phyloP scores from a whole-genome alignment of 2,329 filamentous ascomycete species.

The Cladosporium sp. region DNA sequence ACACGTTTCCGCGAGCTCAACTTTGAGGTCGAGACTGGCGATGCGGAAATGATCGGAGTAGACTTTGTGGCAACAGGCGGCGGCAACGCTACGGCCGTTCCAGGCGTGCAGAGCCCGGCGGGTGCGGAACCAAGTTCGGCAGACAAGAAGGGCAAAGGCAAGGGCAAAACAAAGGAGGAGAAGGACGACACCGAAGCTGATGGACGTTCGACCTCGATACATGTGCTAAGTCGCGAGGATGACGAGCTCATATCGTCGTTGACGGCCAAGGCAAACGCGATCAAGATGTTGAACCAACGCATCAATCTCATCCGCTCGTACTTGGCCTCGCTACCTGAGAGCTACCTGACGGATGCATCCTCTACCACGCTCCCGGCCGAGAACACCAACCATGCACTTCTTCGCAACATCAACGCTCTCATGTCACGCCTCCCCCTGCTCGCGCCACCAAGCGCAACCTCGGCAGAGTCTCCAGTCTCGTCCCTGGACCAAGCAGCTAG shows the following conservation, averaged over 20 bases:
- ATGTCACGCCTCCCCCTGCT: constrained; percentile 79
- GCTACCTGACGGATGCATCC: constrained; percentile 52
- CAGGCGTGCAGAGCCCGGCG: constrained; percentile 9
- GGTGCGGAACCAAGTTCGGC: constrained; percentile 37
- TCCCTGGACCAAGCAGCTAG: constrained; percentile 44
- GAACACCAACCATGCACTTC: constrained; percentile 60
- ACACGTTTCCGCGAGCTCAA: constrained; percentile 78
- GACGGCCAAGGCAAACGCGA: constrained; percentile 84
- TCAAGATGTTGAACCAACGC: constrained; percentile 78
- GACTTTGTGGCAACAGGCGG: constrained; percentile 86
- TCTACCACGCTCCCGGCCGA: constrained; percentile 33
- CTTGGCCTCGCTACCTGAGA: constrained; percentile 66
- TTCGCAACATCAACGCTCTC: constrained; percentile 84
- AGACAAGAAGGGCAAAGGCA: constrained; percentile 30
- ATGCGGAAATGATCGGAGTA: constrained; percentile 97
- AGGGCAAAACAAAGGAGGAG: constrained; percentile 33
- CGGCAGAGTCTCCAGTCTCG: constrained; percentile 44
- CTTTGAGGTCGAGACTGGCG: constrained; percentile 87
- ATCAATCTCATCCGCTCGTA: constrained; percentile 60
- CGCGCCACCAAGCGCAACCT: constrained; percentile 69
- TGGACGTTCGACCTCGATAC: constrained; percentile 27
- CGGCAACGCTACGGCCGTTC: constrained; percentile 68
- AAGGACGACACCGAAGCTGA: constrained; percentile 38
- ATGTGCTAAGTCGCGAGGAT: constrained; percentile 54
- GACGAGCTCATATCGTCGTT: constrained; percentile 65